Evolutionary conservation across 257 asterid genomes (phyloP), one percentile per base, ranked within the genome.

Genomic region (Lycium ferocissimum): DNA sequence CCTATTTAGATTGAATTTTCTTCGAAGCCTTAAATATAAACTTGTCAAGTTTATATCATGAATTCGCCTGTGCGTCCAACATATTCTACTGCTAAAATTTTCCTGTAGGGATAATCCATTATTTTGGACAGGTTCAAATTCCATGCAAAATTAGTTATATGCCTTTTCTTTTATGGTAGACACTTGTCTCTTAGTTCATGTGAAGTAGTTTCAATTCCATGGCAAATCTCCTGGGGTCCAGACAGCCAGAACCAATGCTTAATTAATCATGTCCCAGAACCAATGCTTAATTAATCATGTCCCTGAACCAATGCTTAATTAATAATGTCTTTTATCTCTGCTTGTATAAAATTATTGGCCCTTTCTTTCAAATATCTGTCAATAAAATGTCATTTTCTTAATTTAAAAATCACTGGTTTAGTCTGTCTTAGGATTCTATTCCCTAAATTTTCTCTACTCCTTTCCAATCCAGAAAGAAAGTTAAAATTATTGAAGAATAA

Each of bases 361-460:
- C 45, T 40, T 3, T 35, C 75, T 13, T 67, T 67, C 47, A 2
- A 67, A 67, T 67, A 67, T 67, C 12, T 67, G 49, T 67, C 75
- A 66, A 66, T 33, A 67, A 17, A 67, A 14, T 14, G 75, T 14
- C 3, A 67, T 14, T 67, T 67, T 40, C 45, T 43, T 45, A 26
- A 3, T 67, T 67, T 2, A 35, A 67, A 33, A 35, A 13, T 14
- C 4, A 35, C 22, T 67, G 75, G 38, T 38, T 70, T 40, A 38
- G 78, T 38, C 78, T 3, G 78, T 70, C 26, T 38, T 38, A 70
- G 22, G 54, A 70, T 70, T 70, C 54, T 70, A 70, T 70, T 70
- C 79, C 54, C 33, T 70, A 70, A 17, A 70, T 40, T 40, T 70
- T 70, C 79, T 40, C 14, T 40, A 40, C 1, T 70, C 8, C 15